Evolutionary conservation across 805 yeast species (phyloP), one percentile per base, ranked within the genome.

Genomic region (Candida pini): DNA sequence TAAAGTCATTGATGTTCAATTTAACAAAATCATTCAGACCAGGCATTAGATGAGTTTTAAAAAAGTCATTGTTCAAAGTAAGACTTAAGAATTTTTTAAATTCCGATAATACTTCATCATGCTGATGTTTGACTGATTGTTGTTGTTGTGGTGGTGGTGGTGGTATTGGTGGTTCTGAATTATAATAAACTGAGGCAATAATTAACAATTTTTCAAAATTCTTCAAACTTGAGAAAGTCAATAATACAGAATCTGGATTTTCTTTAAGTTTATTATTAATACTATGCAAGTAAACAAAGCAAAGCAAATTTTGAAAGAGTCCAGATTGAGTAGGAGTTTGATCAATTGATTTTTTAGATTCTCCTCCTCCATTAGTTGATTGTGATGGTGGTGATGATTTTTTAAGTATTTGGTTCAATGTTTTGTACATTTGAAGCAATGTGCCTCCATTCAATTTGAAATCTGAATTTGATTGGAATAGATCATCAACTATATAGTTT

Each of bases 21-120:
- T 56, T 57, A 28, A 55, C 48, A 39, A 53, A 54, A 33, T 56
- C 60, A 34, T 53, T 55, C 35, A 54, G 31, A 14, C 44, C 48
- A 14, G 43, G 44, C 8, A 56, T 35, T 28, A 56, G 36, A 35
- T 43, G 39, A 2, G 34, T 35, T 28, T 51, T 54, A 30, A 54
- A 53, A 14, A 52, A 39, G 3, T 38, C 30, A 31, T 49, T 48
- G 34, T 53, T 55, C 14, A 54, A 32, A 9, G 54, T 47, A 26
- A 47, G 36, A 30, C 58, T 53, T 20, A 57, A 33, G 25, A 57
- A 54, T 31, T 47, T 40, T 25, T 52, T 55, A 33, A 57, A 57
- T 34, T 56, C 61, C 5, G 41, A 25, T 4, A 49, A 35, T 18
- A 51, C 36, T 22, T 51, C 49, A 39, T 53, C 60, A 10, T 44